Evolutionary conservation across 2,329 filamentous ascomycete genomes (phyloP), one percentile per base, ranked within the genome.

Genomic region (Fusarium gaditjirri): DNA sequence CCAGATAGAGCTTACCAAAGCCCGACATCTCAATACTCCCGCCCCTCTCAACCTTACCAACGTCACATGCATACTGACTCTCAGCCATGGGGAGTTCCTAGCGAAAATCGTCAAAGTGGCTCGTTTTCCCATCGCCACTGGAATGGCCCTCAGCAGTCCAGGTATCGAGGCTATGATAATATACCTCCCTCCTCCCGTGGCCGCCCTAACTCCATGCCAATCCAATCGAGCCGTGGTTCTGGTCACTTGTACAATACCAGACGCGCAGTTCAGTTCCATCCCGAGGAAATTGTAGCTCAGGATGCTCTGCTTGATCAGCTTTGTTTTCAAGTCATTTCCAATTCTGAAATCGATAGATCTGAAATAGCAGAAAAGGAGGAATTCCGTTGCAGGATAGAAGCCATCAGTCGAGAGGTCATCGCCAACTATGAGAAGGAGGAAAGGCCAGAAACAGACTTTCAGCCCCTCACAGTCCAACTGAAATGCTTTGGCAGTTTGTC

Each of bases 401-500:
- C 80, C 13, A 86, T 93, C 27, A 92, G 92, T 70, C 88, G 87
- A 57, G 80, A 88, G 57, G 87, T 88, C 4, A 87, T 94, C 54
- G 78, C 82, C 10, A 79, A 83, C 13, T 82, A 88, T 71, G 90
- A 92, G 72, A 69, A 75, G 14, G 77, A 81, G n/a, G 73, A 76
- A 5, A 82, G 81, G 33, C 78, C 82, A 23, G 71, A 81, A 8
- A 65, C 69, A 0, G 81, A 86, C 13, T 90, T 92, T 62, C 82
- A 86, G 21, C 77, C 86, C 29, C 78, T 83, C 14, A 88, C 87
- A 56, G 87, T 95, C n/a, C 85, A 90, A 58, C 84, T 97, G 19
- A 90, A 90, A 74, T 94, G 92, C 76, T 97, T 96, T 78, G 94
- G 94, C 9, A 97, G 94, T 78, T 85, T 97, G 50, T 89, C 89